Conservation (phyloP, 805 yeast species). For the Candida oleophila region DNA sequence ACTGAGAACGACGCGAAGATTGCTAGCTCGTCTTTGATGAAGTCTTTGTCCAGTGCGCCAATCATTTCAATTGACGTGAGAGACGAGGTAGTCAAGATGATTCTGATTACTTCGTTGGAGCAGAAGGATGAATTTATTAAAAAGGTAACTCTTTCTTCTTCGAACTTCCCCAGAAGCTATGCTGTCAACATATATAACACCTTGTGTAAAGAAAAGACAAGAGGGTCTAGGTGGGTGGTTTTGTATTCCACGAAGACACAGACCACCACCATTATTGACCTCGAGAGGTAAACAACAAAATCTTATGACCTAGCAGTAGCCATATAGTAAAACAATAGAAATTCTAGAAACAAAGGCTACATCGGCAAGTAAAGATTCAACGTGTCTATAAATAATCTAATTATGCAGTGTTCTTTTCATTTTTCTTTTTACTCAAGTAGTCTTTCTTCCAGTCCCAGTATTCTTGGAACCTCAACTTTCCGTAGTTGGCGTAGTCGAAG, state of each 20-base stretch:
- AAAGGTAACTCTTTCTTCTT: conserved; percentile 72
- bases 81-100: conserved; percentile 84
- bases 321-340: no score
- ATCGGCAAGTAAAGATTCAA: neutral
- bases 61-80: conserved; percentile 75
- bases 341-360: no score
- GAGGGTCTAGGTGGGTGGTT: conserved; percentile 74
- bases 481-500: conserved; percentile 65
- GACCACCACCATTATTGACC: conserved; percentile 53
- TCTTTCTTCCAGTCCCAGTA: conserved; percentile 65
- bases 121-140: conserved; percentile 82
- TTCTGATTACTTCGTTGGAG: conserved; percentile 69
- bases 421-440: conserved; percentile 5
- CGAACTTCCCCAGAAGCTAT: conserved; percentile 82
- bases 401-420: conserved; percentile 2
- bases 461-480: conserved; percentile 59
- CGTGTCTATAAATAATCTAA: neutral
- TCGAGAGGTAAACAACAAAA: conserved; percentile 17
- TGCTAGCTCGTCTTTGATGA: conserved; percentile 55
- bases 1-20: conserved; percentile 70
- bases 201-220: conserved; percentile 67
- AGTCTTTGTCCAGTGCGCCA: conserved; percentile 62
- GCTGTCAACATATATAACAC: conserved; percentile 71
- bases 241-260: conserved; percentile 78
- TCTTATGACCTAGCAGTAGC: no score